These are phyloP conservation scores for Gossypium turneri DNA, from an alignment of 345 rosid genomes.

Conservation along the genomic window DNA sequence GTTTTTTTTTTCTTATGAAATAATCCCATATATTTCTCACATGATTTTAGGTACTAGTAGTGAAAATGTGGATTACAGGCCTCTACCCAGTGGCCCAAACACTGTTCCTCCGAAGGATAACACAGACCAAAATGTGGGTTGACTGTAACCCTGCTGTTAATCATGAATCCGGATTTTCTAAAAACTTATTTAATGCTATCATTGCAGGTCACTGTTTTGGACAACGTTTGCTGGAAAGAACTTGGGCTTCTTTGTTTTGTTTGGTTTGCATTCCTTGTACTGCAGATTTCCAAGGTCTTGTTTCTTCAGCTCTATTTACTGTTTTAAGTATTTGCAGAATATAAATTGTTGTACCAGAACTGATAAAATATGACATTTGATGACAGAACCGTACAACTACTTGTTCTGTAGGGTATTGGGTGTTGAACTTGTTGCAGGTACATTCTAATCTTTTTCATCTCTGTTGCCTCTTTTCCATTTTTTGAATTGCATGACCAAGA, in stretches of 20 bases:
- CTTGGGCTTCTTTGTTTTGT: constrained; percentile 75
- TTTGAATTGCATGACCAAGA: neutral
- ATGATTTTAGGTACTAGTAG: constrained; percentile 30
- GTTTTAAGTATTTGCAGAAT: neutral
- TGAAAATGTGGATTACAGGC: constrained; percentile 50
- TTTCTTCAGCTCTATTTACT: neutral
- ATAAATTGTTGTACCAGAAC: constrained; percentile 11
- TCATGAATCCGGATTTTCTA: neutral
- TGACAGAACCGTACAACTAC: constrained; percentile 47
- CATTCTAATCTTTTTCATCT: neutral
- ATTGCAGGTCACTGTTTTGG: constrained; percentile 49
- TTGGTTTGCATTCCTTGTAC: constrained; percentile 60
- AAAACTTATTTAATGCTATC: neutral
- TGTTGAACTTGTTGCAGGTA: constrained; percentile 64
- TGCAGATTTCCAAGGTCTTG: constrained; percentile 68
- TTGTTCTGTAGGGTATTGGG: constrained; percentile 66
- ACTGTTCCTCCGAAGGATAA: constrained; percentile 22
- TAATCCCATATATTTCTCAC: neutral
- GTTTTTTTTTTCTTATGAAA: neutral
- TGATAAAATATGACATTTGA: constrained; percentile 20
- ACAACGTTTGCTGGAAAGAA: constrained; percentile 78
- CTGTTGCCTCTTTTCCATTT: neutral
- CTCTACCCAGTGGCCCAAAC: constrained; percentile 58
- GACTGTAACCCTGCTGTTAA: neutral
- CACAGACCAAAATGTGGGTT: constrained; percentile 31